Evolutionary conservation across 2,329 filamentous ascomycete species (phyloP), one percentile per base, ranked within the genome.

Genomic region (Trichoderma sp.): DNA sequence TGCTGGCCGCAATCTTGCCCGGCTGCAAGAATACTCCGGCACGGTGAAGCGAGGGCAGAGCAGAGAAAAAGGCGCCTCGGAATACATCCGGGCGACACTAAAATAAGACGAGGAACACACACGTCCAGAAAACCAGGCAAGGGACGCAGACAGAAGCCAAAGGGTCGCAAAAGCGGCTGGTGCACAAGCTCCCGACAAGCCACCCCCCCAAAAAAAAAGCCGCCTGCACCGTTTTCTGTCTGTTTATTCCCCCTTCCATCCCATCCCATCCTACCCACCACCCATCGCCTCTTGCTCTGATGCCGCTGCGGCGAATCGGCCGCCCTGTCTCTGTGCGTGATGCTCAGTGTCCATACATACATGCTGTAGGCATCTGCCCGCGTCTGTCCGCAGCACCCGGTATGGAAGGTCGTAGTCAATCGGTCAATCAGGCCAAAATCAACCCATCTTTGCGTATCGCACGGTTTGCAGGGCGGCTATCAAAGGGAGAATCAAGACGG

Each of bases 341-440:
- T 43, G 39, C 39, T 43, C 39, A 43, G 39, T 8, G 39, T 18
- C 10, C 7, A 5, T 30, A 30, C n/a, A n/a, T n/a, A n/a, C n/a
- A n/a, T n/a, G n/a, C n/a, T n/a, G n/a, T n/a, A n/a, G 6, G 10
- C 13, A 18, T 43, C 39, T 43, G 39, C 16, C 39, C 39, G 16
- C 16, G 39, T 34, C 32, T 7, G 58, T 24, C 13, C 24, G 26
- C 13, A 55, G 28, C 43, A 18, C 67, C 54, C 67, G 67, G 67
- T 60, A 65, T 65, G 67, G 67, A 69, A 69, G 67, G 67, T 69
- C 26, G 52, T 60, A 69, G 24, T 34, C 6, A 39, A 37, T 37
- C 34, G 13, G 34, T 37, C 14, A 39, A 39, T 39, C 37, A 39
- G 32, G 1, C 11, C 32, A 43, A 43, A 43, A 43, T 30, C 49